Percentiles rank a stretch among this genome's conserved stretches.
Evolutionary conservation across 257 asterid species (phyloP).

Genomic region (Cordia subcordata): DNA sequence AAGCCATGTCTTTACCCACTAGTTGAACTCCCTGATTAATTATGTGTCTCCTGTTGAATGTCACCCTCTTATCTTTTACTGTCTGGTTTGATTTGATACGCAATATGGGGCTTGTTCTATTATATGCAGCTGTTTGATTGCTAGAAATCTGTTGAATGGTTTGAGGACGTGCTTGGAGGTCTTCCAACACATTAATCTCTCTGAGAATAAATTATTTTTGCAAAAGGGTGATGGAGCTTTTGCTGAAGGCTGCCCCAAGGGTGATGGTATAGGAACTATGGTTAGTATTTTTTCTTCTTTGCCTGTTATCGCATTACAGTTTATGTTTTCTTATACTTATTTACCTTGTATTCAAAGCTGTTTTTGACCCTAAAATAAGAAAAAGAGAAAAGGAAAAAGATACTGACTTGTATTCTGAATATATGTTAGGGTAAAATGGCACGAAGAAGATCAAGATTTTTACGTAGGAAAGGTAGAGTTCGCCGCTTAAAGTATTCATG

Average conservation of each 20-base stretch:
- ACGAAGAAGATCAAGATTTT: constrained; percentile 81
- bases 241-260: constrained; percentile 54
- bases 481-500: constrained; percentile 87
- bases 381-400: background rate
- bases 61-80: no score
- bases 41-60: no score
- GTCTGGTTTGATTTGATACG: no score
- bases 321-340: no score
- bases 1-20: no score
- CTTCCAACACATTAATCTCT: constrained; percentile 64
- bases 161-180: constrained; percentile 79
- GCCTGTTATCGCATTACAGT: background rate
- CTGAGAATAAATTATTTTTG: constrained; percentile 45
- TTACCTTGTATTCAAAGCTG: no score
- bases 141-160: constrained; percentile 88
- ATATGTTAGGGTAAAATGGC: constrained; percentile 44
- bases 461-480: constrained; percentile 85
- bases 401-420: background rate
- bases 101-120: no score
- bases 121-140: constrained; percentile 79
- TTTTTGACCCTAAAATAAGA: no score
- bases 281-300: constrained; percentile 40
- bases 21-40: no score
- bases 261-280: constrained; percentile 62
- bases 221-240: constrained; percentile 45